Conservation (phyloP, 2,329 filamentous ascomycete species). For the Penicillium sp. region DNA sequence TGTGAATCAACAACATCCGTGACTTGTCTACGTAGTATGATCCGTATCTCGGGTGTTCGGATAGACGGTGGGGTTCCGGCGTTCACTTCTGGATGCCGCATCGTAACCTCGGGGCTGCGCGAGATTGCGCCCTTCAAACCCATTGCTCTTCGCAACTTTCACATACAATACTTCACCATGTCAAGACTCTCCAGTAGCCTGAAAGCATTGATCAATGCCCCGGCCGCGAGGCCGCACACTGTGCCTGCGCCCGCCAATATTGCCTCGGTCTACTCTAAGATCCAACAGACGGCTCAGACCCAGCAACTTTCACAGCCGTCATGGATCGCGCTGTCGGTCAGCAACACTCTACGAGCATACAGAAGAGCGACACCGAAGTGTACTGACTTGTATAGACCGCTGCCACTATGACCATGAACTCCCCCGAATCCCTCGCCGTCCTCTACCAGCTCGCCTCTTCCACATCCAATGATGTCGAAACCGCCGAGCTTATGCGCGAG, state of each 20-base stretch:
- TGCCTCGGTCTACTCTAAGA: conserved; percentile 61
- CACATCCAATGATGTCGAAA: conserved; percentile 27
- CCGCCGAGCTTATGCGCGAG: conserved; percentile 44
- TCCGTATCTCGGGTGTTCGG: not conserved
- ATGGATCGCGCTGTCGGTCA: conserved; percentile 67
- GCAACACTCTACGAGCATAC: conserved; percentile 6
- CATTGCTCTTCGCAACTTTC: not conserved
- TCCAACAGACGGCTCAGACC: conserved; percentile 63
- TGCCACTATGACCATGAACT: conserved; percentile 83
- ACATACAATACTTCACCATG: conserved; percentile 49
- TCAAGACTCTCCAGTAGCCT: conserved; percentile 70
- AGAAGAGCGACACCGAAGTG: not conserved
- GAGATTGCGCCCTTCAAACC: not conserved
- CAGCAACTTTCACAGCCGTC: conserved; percentile 63
- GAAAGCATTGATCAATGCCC: conserved; percentile 72
- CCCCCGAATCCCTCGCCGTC: conserved; percentile 61
- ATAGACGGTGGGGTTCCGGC: not conserved
- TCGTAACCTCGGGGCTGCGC: conserved; percentile 4
- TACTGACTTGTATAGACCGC: conserved; percentile 60
- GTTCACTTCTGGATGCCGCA: conserved; percentile 5
- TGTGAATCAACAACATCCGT: not conserved
- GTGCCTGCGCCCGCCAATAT: conserved; percentile 65
- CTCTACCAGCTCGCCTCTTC: conserved; percentile 18
- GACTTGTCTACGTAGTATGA: not conserved
- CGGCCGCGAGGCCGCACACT: conserved; percentile 65